Evolutionary conservation across 495 filamentous ascomycete genomes (phyloP).

Genomic region (Annulohypoxylon moriforme): DNA sequence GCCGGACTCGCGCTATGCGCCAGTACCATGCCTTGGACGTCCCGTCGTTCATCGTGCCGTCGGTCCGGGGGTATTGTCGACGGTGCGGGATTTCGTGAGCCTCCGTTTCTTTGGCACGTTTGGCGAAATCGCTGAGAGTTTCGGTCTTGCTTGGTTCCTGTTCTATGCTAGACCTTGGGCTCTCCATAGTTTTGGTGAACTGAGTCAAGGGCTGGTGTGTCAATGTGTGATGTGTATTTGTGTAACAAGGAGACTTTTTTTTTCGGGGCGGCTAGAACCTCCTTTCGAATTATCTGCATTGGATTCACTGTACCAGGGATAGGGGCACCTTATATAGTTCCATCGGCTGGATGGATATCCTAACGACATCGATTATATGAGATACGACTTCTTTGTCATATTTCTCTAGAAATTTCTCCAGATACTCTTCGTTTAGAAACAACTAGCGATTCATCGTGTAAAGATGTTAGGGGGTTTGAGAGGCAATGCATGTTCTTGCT

Average conservation of each 20-base stretch:
- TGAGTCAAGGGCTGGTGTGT: background rate
- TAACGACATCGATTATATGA: background rate
- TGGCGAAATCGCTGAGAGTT: background rate
- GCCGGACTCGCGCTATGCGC: background rate
- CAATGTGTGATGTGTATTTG: background rate
- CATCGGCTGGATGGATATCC: background rate
- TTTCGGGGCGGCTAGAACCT: background rate
- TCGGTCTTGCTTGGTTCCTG: background rate
- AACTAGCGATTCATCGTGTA: background rate
- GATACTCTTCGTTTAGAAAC: background rate
- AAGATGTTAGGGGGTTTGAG: background rate
- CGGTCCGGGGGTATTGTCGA: background rate
- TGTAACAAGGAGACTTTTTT: background rate
- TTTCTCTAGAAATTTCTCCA: background rate
- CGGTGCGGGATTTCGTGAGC: background rate
- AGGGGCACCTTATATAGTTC: background rate
- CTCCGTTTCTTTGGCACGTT: background rate
- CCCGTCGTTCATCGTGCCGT: slow-evolving; percentile 34
- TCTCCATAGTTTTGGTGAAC: background rate
- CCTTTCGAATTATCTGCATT: background rate
- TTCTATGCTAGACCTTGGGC: background rate
- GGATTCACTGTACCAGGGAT: background rate
- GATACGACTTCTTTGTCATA: background rate
- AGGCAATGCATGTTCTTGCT: background rate
- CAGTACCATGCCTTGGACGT: slow-evolving; percentile 1